These are phyloP conservation scores for Gentiana macrophylla DNA, from an alignment of 257 asterid genomes.

Conservation along the genomic window DNA sequence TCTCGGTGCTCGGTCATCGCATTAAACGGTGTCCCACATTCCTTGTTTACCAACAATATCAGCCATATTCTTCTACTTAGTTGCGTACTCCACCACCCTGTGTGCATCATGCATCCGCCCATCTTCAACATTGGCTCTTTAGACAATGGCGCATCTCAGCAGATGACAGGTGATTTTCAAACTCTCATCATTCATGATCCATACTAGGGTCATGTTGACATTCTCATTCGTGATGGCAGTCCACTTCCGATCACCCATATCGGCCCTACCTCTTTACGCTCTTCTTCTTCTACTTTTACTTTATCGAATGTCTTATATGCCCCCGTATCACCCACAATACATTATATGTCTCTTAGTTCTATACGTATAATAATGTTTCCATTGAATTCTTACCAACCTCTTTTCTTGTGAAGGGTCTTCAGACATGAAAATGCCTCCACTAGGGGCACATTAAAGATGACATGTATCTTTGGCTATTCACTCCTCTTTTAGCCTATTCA, in stretches of 20 bases:
- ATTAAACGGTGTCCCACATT: too few species aligned
- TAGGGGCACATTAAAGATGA: not conserved
- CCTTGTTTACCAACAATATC: too few species aligned
- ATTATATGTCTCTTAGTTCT: not conserved
- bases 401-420: slow-evolving; percentile 3
- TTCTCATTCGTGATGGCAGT: not conserved
- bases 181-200: not conserved
- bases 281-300: not conserved
- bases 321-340: not conserved
- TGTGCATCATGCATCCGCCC: too few species aligned
- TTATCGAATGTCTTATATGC: slow-evolving; percentile 3
- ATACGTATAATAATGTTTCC: not conserved
- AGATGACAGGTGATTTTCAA: not conserved
- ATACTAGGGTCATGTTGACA: not conserved
- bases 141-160: slow-evolving; percentile 4
- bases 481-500: not conserved
- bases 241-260: not conserved
- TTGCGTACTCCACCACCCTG: too few species aligned
- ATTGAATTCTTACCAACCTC: not conserved
- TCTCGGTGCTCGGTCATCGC: too few species aligned
- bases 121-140: not conserved
- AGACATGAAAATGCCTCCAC: not conserved
- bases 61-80: too few species aligned
- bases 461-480: not conserved
- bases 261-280: not conserved